Evolutionary conservation across 495 filamentous ascomycete genomes (phyloP).

Genomic region (Penicillium pancosmium): DNA sequence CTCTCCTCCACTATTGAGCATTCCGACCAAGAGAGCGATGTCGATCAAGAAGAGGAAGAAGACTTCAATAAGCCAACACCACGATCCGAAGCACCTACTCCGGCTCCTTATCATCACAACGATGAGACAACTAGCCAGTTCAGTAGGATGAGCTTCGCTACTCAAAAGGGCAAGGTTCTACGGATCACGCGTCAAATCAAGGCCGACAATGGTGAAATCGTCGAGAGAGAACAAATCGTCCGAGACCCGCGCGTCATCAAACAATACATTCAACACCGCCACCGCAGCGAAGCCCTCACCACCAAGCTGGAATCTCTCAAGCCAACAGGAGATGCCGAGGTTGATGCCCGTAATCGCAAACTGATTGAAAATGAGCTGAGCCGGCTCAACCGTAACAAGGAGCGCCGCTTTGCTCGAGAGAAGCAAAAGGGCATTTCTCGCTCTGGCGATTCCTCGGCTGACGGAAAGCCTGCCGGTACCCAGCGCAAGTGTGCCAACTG

Average conservation of each 20-base stretch:
- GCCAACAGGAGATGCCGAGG: constrained; percentile 77
- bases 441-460: constrained; percentile 42
- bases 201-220: constrained; percentile 63
- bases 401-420: constrained; percentile 87
- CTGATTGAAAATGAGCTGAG: constrained; percentile 73
- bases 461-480: constrained; percentile 64
- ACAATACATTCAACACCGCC: constrained; percentile 59
- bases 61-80: constrained; percentile 65
- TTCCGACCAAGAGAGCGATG: constrained; percentile 63
- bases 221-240: constrained; percentile 62
- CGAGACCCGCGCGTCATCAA: constrained; percentile 75
- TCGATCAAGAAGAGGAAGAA: constrained; percentile 69
- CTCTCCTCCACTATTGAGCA: constrained; percentile 66
- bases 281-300: constrained; percentile 60
- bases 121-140: constrained; percentile 89
- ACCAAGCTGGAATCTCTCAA: constrained; percentile 66
- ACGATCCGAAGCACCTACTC: constrained; percentile 62
- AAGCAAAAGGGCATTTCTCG: constrained; percentile 72
- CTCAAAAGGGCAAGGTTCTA: constrained; percentile 69
- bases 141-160: constrained; percentile 72
- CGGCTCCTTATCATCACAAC: constrained; percentile 55
- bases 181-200: constrained; percentile 70
- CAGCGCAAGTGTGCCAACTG: constrained; percentile 97
- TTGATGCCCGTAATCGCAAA: constrained; percentile 62
- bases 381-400: constrained; percentile 85